phyloP scores from a whole-genome alignment of 768 basidiomycete genomes.

The Termitomyces sp. region DNA sequence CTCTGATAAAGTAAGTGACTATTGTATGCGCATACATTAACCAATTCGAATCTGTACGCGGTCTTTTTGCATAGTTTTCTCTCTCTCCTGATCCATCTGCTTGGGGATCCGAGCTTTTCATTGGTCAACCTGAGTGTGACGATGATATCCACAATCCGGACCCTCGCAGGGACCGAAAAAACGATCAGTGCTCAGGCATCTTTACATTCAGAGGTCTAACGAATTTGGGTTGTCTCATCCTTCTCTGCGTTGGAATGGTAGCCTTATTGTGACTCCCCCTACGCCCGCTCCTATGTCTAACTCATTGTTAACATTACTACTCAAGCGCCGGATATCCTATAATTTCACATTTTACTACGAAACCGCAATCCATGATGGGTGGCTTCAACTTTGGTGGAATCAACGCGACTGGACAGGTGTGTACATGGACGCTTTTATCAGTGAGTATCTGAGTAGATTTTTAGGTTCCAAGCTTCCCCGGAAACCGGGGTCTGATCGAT shows the following conservation, averaged over 20 bases:
- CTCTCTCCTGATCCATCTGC: slow-evolving; percentile 66
- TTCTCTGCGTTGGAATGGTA: slow-evolving; percentile 48
- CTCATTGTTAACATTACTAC: not conserved
- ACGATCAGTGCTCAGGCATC: slow-evolving; percentile 53
- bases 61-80: slow-evolving; percentile 45
- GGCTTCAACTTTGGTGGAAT: slow-evolving; percentile 76
- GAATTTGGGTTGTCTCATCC: slow-evolving; percentile 64
- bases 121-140: slow-evolving; percentile 52
- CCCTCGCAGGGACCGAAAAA: slow-evolving; percentile 53
- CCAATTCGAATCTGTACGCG: not conserved
- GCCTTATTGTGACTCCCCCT: slow-evolving; percentile 45
- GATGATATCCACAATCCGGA: slow-evolving; percentile 75
- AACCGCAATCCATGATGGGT: slow-evolving; percentile 40
- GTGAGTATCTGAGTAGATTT: not conserved
- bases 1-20: slow-evolving; percentile 47
- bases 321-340: slow-evolving; percentile 60
- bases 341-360: slow-evolving; percentile 48
- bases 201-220: slow-evolving; percentile 66
- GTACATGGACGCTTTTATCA: slow-evolving; percentile 6
- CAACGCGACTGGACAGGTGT: slow-evolving; percentile 68
- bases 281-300: not conserved
- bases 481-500: slow-evolving; percentile 74
- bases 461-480: slow-evolving; percentile 52
- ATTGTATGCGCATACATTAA: not conserved
- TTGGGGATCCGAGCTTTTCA: slow-evolving; percentile 67